A percentile compares a stretch with the other conserved stretches of the same genome.
Evolutionary conservation across 1,139 yeast genomes (phyloP).

Genomic region (Yamadazyma dendronema): DNA sequence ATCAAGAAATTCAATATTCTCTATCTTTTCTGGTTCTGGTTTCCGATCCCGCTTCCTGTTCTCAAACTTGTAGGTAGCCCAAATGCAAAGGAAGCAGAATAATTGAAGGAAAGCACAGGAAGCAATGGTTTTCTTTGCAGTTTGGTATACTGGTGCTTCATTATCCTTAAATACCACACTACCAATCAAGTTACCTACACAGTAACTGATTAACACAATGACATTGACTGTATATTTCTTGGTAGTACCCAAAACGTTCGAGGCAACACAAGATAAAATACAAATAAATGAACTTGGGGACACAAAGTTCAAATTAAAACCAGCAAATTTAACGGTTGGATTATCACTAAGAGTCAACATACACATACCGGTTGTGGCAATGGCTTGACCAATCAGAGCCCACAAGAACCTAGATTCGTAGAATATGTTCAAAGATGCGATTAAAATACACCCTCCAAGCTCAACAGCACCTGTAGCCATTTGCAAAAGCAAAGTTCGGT

Average conservation of each 20-base stretch:
- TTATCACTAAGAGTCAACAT: slow-evolving; percentile 46
- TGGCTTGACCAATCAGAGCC: slow-evolving; percentile 37
- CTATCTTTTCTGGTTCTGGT: slow-evolving; percentile 18
- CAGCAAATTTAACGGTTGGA: slow-evolving; percentile 39
- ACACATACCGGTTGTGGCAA: slow-evolving; percentile 39
- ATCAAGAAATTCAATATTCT: slow-evolving; percentile 57
- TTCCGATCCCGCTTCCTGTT: slow-evolving; percentile 27
- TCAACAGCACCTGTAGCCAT: slow-evolving; percentile 40
- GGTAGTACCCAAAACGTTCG: slow-evolving; percentile 70
- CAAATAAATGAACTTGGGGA: slow-evolving; percentile 46
- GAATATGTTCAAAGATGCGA: slow-evolving; percentile 18
- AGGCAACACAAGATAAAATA: slow-evolving; percentile 43
- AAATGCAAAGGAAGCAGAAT: slow-evolving; percentile 20
- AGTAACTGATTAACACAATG: slow-evolving; percentile 56
- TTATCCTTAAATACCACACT: slow-evolving; percentile 60
- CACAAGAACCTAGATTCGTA: slow-evolving; percentile 37
- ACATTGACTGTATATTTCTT: slow-evolving; percentile 63
- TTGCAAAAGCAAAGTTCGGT: slow-evolving; percentile 28
- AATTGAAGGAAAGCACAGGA: slow-evolving; percentile 26
- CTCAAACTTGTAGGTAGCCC: slow-evolving; percentile 27
- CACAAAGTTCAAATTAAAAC: slow-evolving; percentile 26
- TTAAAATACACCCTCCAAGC: slow-evolving; percentile 37
- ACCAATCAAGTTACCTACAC: slow-evolving; percentile 68
- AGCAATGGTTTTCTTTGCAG: slow-evolving; percentile 42
- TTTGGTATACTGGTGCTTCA: slow-evolving; percentile 52